These are phyloP conservation scores for Backusella liffmaniae DNA, from an alignment of 192 early-diverging fungal species.

Conservation along the genomic window DNA sequence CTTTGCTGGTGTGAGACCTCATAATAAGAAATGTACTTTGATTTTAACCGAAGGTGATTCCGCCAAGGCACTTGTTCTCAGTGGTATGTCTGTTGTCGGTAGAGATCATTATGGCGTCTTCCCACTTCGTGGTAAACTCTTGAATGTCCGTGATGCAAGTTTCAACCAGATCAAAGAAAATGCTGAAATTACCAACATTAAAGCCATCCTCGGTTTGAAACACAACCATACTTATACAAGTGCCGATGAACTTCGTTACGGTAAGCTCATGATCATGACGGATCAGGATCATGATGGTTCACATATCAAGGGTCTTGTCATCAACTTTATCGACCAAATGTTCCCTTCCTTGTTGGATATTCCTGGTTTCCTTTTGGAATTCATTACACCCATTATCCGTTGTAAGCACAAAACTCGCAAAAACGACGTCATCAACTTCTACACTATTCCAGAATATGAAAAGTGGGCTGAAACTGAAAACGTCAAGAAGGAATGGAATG, in stretches of 20 bases:
- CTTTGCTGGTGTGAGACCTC: slow-evolving; percentile 70
- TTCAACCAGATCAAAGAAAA: slow-evolving; percentile 70
- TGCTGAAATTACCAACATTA: slow-evolving; percentile 85
- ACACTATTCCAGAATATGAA: slow-evolving; percentile 92
- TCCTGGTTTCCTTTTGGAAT: slow-evolving; percentile 90
- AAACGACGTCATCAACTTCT: slow-evolving; percentile 68
- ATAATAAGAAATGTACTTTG: slow-evolving; percentile 81
- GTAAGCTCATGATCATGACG: slow-evolving; percentile 97
- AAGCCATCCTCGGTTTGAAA: slow-evolving; percentile 92
- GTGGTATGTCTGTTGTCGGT: slow-evolving; percentile 85
- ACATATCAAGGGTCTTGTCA: slow-evolving; percentile 95
- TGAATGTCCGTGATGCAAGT: slow-evolving; percentile 93
- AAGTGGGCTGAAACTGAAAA: slow-evolving; percentile 70
- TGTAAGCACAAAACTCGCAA: slow-evolving; percentile 58
- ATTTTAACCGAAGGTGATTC: slow-evolving; percentile 98
- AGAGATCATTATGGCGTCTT: slow-evolving; percentile 93
- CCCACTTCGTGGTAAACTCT: slow-evolving; percentile 93
- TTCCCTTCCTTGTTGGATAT: slow-evolving; percentile 90
- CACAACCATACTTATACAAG: slow-evolving; percentile 78
- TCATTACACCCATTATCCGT: slow-evolving; percentile 97
- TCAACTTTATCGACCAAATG: slow-evolving; percentile 95
- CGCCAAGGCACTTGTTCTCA: slow-evolving; percentile 86
- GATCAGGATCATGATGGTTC: slow-evolving; percentile 98
- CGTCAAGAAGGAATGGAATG: slow-evolving; percentile 73
- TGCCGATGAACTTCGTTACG: slow-evolving; percentile 81